phyloP scores from a whole-genome alignment of 768 basidiomycete species.

The Tricholoma saponaceum region DNA sequence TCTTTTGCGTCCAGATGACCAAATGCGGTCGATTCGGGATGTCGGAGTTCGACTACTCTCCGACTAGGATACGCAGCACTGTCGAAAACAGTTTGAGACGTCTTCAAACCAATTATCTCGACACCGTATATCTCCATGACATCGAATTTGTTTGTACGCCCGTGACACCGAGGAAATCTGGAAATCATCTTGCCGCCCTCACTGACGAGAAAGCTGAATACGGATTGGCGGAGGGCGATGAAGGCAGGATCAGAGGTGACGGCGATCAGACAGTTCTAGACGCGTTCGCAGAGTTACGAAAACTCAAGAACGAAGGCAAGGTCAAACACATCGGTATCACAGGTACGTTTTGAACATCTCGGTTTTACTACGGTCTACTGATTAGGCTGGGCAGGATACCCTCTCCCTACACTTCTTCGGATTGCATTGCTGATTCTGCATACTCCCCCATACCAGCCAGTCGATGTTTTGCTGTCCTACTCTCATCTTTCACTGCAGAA shows the following conservation, averaged over 20 bases:
- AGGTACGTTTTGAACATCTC: slow-evolving; percentile 37
- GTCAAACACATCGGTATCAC: slow-evolving; percentile 76
- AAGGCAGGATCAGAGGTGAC: slow-evolving; percentile 53
- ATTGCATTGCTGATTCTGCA: slow-evolving; percentile 70
- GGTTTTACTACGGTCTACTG: not conserved
- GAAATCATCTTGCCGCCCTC: slow-evolving; percentile 56
- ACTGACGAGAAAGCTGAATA: slow-evolving; percentile 51
- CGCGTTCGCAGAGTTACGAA: slow-evolving; percentile 62
- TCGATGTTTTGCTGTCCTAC: slow-evolving; percentile 80
- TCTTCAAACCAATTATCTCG: slow-evolving; percentile 73
- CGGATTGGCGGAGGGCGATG: slow-evolving; percentile 58
- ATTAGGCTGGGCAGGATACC: slow-evolving; percentile 52
- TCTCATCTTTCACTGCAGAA: slow-evolving; percentile 80
- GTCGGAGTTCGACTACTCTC: slow-evolving; percentile 70
- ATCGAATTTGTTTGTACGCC: slow-evolving; percentile 69
- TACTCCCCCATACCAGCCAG: slow-evolving; percentile 59
- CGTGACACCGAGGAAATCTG: slow-evolving; percentile 44
- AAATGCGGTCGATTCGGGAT: slow-evolving; percentile 80
- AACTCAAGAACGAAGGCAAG: slow-evolving; percentile 68
- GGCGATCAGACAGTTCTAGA: slow-evolving; percentile 72
- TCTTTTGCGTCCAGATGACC: slow-evolving; percentile 52
- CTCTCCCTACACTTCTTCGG: slow-evolving; percentile 81
- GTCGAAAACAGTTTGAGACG: slow-evolving; percentile 64
- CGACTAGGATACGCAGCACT: slow-evolving; percentile 58
- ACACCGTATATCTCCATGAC: slow-evolving; percentile 81